Conservation (phyloP, 73 alveolate species). For the Durusdinium trenchii region DNA sequence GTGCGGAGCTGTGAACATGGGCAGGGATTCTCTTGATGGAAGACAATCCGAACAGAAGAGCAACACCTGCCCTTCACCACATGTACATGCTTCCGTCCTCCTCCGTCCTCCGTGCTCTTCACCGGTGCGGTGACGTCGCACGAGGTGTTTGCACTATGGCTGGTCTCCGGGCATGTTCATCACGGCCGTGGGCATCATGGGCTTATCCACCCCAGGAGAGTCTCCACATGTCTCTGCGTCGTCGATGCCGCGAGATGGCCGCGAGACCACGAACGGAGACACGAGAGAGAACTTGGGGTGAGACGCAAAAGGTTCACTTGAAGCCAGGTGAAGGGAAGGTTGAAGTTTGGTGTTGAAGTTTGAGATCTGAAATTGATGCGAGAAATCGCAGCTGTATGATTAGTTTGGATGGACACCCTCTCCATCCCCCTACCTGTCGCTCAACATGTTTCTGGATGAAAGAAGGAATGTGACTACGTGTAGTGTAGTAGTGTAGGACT, state of each 20-base stretch:
- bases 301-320: not conserved
- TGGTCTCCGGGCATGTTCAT: constrained; percentile 44
- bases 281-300: too few relatives aligned
- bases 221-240: not conserved
- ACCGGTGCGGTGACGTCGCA: not conserved
- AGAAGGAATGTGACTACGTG: too few relatives aligned
- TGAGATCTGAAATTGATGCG: too few relatives aligned
- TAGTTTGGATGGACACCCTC: too few relatives aligned
- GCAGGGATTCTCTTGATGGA: not conserved
- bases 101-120: not conserved
- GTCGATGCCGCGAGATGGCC: too few relatives aligned
- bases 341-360: too few relatives aligned
- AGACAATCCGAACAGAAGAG: not conserved
- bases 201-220: constrained; percentile 71
- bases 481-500: too few relatives aligned
- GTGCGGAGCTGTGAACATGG: not conserved
- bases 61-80: too few relatives aligned
- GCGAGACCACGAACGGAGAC: too few relatives aligned
- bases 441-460: too few relatives aligned
- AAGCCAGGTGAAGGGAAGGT: not conserved
- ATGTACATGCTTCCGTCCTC: not conserved
- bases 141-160: constrained; percentile 75
- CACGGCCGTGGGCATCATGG: constrained; percentile 79
- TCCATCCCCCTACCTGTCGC: too few relatives aligned
- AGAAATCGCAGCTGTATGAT: too few relatives aligned